phyloP scores from a whole-genome alignment of 495 filamentous ascomycete genomes.

The Aspergillus haitiensis region DNA sequence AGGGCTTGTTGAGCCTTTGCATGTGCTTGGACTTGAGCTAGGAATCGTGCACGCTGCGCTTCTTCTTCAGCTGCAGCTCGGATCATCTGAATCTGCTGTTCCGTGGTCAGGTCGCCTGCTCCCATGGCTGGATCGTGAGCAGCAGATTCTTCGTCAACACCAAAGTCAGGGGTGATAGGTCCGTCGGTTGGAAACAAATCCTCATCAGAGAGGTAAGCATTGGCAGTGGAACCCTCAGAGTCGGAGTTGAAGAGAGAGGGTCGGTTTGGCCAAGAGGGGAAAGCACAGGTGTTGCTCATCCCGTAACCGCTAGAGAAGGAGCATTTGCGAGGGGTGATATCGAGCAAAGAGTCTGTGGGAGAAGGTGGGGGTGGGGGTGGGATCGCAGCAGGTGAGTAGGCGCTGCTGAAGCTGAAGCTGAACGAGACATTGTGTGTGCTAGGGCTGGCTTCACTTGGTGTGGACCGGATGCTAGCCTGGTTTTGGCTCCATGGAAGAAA shows the following conservation, averaged over 20 bases:
- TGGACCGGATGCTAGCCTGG: constrained; percentile 25
- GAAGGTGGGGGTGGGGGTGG: constrained; percentile 45
- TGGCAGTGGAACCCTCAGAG: constrained; percentile 36
- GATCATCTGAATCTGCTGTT: constrained; percentile 45
- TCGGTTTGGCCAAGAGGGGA: constrained; percentile 55
- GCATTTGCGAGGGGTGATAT: constrained; percentile 49
- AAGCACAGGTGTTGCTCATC: constrained; percentile 51
- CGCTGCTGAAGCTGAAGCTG: constrained; percentile 43
- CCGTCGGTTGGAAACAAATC: constrained; percentile 48
- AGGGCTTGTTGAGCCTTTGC: constrained; percentile 47
- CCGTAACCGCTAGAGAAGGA: constrained; percentile 46
- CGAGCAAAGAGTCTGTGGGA: constrained; percentile 41
- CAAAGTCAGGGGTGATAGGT: constrained; percentile 34
- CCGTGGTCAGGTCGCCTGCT: constrained; percentile 35
- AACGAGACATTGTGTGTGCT: constrained; percentile 39
- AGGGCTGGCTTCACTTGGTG: constrained; percentile 28
- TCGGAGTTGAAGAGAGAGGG: constrained; percentile 43
- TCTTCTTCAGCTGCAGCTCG: constrained; percentile 43
- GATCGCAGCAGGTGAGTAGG: constrained; percentile 36
- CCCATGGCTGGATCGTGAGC: constrained; percentile 27
- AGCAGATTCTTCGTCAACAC: constrained; percentile 35
- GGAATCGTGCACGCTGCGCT: constrained; percentile 43
- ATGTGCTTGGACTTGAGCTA: constrained; percentile 48
- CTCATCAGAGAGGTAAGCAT: constrained; percentile 52
- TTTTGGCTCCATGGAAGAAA: constrained; percentile 30